phyloP scores from a whole-genome alignment of 805 yeast species.

The Lipomyces starkeyi region DNA sequence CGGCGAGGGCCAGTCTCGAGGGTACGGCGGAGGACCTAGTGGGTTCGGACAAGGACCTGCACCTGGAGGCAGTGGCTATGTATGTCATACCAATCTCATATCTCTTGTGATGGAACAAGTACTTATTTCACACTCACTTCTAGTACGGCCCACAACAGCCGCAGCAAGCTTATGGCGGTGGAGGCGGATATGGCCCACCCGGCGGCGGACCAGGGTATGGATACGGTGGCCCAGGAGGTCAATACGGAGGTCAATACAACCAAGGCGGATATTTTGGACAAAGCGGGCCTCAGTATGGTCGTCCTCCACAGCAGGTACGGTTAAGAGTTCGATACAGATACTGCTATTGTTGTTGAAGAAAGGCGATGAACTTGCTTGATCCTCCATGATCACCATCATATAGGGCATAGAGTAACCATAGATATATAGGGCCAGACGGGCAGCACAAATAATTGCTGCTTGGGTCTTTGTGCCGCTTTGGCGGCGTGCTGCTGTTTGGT shows the following conservation, averaged over 20 bases:
- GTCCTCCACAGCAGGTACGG: conserved; percentile 9
- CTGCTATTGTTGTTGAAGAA: conserved; percentile 9
- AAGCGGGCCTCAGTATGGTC: conserved; percentile 14
- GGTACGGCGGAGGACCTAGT: neutral
- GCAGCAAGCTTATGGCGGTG: conserved; percentile 18
- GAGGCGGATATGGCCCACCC: neutral
- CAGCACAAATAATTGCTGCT: conserved; percentile 8
- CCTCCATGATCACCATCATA: too few relatives aligned
- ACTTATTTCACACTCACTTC: neutral
- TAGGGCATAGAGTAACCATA: neutral
- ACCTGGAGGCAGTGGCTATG: neutral
- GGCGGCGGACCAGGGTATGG: neutral
- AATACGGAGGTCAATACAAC: neutral
- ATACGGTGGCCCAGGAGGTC: conserved; percentile 8
- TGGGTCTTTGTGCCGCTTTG: conserved; percentile 11
- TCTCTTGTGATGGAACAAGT: neutral
- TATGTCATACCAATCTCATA: neutral
- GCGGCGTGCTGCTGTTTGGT: conserved; percentile 25
- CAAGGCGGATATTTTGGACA: conserved; percentile 18
- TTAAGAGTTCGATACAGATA: neutral
- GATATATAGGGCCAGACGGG: neutral
- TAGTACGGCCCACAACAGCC: conserved; percentile 21
- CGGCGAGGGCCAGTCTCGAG: conserved; percentile 5
- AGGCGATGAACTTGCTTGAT: neutral
- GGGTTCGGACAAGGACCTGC: neutral